These are phyloP conservation scores for Rhizopogon vulgaris DNA, from an alignment of 768 basidiomycete species.

Conservation along the genomic window DNA sequence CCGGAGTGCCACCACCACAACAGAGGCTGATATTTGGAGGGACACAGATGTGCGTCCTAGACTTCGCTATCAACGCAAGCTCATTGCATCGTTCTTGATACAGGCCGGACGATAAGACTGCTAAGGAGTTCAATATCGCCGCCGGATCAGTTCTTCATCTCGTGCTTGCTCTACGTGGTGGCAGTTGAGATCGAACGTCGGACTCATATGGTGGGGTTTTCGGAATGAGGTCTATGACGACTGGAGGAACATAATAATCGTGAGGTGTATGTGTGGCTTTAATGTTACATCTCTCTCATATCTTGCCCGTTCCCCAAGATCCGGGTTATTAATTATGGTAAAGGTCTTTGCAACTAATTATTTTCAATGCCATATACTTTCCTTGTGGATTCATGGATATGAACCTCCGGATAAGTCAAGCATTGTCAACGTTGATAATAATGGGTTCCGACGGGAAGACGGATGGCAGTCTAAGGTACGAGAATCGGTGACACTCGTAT, in stretches of 20 bases:
- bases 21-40: conserved; percentile 92
- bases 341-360: too few species aligned
- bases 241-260: not conserved
- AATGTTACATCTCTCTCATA: not conserved
- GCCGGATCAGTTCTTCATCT: conserved; percentile 89
- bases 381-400: too few species aligned
- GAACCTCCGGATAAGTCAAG: too few species aligned
- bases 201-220: not conserved
- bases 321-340: not conserved
- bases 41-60: conserved; percentile 74
- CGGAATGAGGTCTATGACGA: too few species aligned
- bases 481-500: too few species aligned
- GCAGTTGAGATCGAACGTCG: conserved; percentile 36
- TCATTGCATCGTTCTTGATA: not conserved
- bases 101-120: conserved; percentile 90
- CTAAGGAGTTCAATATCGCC: conserved; percentile 73
- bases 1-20: conserved; percentile 93
- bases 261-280: conserved; percentile 2
- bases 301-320: not conserved
- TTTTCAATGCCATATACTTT: too few species aligned
- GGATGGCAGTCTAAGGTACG: not conserved
- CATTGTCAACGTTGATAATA: too few species aligned
- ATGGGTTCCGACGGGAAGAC: too few species aligned
- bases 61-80: not conserved
- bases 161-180: conserved; percentile 92